Percentiles rank a stretch among this genome's conserved stretches.
Conservation (phyloP, 2,329 filamentous ascomycete genomes). For the Penicillium psychrosexuale region DNA sequence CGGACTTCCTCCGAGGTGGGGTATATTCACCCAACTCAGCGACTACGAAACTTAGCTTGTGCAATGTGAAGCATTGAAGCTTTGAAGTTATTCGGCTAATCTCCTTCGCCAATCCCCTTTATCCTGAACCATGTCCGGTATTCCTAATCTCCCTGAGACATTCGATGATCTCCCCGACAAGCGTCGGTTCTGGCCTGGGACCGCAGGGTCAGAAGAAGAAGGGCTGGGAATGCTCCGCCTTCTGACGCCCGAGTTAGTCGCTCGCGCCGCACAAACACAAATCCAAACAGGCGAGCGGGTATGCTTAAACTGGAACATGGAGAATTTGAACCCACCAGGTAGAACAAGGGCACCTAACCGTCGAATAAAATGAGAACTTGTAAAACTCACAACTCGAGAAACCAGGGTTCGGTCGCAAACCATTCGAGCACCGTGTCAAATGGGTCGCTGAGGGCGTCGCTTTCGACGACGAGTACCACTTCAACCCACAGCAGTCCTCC, state of each 20-base stretch:
- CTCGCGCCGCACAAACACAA: constrained; percentile 49
- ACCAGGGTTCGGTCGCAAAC: constrained; percentile 52
- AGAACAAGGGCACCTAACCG: neutral
- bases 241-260: constrained; percentile 53
- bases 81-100: neutral
- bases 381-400: constrained; percentile 18
- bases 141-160: constrained; percentile 28
- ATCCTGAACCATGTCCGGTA: constrained; percentile 22
- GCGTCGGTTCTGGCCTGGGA: constrained; percentile 49
- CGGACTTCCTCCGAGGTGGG: constrained; percentile 21
- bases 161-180: constrained; percentile 49
- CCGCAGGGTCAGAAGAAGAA: constrained; percentile 49
- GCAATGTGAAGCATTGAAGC: neutral
- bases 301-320: constrained; percentile 56
- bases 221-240: constrained; percentile 54
- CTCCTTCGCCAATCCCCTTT: neutral
- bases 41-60: neutral
- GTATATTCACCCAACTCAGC: neutral
- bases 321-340: constrained; percentile 51
- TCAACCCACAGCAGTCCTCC: constrained; percentile 54
- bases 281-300: constrained; percentile 55
- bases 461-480: constrained; percentile 52
- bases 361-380: too few species aligned
- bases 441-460: constrained; percentile 42
- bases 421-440: constrained; percentile 54